These are phyloP conservation scores for Melampsora americana DNA, from an alignment of 1,284 basidiomycete genomes.

Conservation along the genomic window DNA sequence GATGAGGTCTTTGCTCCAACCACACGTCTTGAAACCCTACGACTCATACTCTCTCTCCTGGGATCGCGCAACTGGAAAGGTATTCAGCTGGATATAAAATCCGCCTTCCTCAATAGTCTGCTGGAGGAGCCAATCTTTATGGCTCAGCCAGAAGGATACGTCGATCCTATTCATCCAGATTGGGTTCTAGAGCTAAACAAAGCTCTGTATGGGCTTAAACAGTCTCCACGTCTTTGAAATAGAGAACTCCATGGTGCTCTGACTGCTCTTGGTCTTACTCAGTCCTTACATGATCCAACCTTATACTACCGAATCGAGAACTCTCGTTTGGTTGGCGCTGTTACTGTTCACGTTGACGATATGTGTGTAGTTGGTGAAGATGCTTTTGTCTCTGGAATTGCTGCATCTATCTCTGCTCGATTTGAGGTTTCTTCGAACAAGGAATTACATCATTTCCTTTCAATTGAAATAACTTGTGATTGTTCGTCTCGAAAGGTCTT, in stretches of 20 bases:
- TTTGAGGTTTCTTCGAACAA: neutral
- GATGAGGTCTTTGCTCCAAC: slow-evolving; percentile 42
- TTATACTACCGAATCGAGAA: neutral
- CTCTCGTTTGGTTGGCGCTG: neutral
- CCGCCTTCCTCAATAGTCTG: neutral
- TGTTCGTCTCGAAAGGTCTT: neutral
- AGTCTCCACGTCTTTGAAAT: too few species aligned
- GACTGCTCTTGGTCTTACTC: neutral
- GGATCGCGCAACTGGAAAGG: neutral
- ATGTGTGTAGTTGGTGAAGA: neutral
- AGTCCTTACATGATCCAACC: slow-evolving; percentile 5
- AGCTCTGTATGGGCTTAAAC: too few species aligned
- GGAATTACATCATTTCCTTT: neutral
- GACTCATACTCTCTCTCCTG: neutral
- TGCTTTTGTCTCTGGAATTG: neutral
- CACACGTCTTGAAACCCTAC: neutral
- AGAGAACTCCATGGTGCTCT: slow-evolving; percentile 9
- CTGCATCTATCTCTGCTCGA: neutral
- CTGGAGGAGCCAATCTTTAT: neutral
- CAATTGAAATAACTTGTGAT: neutral
- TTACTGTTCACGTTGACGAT: slow-evolving; percentile 6
- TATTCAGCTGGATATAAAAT: slow-evolving; percentile 1
- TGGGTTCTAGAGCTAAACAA: neutral
- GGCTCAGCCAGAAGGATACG: slow-evolving; percentile 10
- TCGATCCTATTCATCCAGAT: neutral